Conservation (phyloP, 1,139 yeast species). For the Candida dubliniensis region DNA sequence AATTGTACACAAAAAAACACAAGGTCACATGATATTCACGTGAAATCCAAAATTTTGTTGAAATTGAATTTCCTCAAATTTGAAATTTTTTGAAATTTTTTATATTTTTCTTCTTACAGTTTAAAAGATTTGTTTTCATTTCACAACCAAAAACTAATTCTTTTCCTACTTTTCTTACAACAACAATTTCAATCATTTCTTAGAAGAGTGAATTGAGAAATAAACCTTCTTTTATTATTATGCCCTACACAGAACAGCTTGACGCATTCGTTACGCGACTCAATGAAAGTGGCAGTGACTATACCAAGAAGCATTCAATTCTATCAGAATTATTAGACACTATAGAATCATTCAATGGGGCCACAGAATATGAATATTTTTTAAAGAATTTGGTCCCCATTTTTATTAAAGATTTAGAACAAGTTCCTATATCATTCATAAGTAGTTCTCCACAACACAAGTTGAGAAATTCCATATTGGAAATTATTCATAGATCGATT, state of each 20-base stretch:
- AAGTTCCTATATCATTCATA: conserved; percentile 71
- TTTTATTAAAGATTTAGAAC: conserved; percentile 57
- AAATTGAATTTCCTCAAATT: background rate
- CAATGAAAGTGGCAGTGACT: conserved; percentile 53
- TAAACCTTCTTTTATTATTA: conserved; percentile 12
- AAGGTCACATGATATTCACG: background rate
- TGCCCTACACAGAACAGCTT: conserved; percentile 52
- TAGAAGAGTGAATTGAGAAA: too few relatives aligned
- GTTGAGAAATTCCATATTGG: conserved; percentile 72
- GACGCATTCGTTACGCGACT: conserved; percentile 64
- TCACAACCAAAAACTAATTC: background rate
- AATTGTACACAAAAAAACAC: background rate
- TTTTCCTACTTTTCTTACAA: conserved; percentile 1
- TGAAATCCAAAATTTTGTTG: background rate
- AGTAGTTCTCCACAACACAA: conserved; percentile 68
- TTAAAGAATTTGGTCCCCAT: conserved; percentile 62
- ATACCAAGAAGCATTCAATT: conserved; percentile 59
- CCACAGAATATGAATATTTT: conserved; percentile 75
- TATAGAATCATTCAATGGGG: conserved; percentile 78
- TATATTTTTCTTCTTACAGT: background rate
- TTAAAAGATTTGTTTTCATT: too few relatives aligned
- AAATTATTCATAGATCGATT: conserved; percentile 77
- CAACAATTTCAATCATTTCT: background rate
- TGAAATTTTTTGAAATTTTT: background rate
- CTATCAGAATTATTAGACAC: conserved; percentile 83